Conservation (phyloP, 225 moss, liverwort and hornwort species). For the Neckera pumila region DNA sequence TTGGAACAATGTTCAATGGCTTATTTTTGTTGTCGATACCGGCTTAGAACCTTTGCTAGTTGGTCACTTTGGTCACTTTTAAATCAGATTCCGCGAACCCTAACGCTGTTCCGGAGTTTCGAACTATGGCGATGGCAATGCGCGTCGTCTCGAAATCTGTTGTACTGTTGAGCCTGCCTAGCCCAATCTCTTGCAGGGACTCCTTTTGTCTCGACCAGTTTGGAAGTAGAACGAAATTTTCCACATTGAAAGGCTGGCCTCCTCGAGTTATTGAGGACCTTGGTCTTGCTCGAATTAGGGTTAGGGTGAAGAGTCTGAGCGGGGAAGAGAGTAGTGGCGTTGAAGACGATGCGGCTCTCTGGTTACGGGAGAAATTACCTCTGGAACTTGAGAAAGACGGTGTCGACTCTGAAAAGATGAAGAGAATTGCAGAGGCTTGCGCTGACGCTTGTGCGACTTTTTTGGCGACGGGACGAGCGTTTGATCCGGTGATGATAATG, state of each 20-base stretch:
- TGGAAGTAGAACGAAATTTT: background rate
- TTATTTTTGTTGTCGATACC: background rate
- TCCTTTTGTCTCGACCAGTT: background rate
- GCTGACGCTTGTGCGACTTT: slow-evolving; percentile 27
- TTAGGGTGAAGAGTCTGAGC: background rate
- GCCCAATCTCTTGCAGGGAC: background rate
- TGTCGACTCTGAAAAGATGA: background rate
- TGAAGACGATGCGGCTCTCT: slow-evolving; percentile 3
- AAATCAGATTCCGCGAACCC: background rate
- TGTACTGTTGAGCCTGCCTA: background rate
- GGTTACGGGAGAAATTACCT: slow-evolving; percentile 13
- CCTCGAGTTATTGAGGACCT: background rate
- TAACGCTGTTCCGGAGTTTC: background rate
- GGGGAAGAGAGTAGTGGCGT: background rate
- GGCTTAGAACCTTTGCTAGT: background rate
- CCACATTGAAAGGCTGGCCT: background rate
- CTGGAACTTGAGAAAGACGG: slow-evolving; percentile 15
- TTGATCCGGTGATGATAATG: slow-evolving; percentile 40
- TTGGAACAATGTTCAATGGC: background rate
- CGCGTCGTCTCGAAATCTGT: background rate
- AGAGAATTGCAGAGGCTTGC: slow-evolving; percentile 16
- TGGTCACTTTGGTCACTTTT: background rate
- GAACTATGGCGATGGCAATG: background rate
- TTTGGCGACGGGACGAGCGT: slow-evolving; percentile 19
- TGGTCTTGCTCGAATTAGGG: background rate